phyloP scores from a whole-genome alignment of 306 rosid genomes.

The Geum urbanum region DNA sequence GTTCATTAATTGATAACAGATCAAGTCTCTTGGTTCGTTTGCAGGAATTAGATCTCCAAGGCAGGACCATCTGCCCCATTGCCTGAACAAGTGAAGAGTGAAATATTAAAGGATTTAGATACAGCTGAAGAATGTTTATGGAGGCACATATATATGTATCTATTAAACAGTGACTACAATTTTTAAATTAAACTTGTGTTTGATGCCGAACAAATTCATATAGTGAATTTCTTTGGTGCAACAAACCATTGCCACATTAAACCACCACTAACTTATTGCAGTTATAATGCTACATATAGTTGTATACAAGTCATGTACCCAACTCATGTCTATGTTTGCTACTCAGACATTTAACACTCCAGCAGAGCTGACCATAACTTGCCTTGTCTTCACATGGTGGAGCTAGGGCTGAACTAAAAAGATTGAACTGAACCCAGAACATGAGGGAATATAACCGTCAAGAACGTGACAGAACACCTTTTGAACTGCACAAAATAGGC shows the following conservation, averaged over 20 bases:
- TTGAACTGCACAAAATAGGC: constrained; percentile 57
- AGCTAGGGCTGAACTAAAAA: background rate
- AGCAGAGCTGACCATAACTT: background rate
- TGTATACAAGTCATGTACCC: background rate
- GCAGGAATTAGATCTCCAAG: constrained; percentile 84
- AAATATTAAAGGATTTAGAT: constrained; percentile 59
- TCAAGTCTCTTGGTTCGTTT: background rate
- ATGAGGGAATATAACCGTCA: constrained; percentile 24
- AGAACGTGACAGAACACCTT: constrained; percentile 80
- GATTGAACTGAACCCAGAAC: background rate
- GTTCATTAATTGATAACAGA: background rate
- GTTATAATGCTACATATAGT: background rate
- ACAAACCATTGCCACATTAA: background rate
- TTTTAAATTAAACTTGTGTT: background rate
- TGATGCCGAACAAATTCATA: background rate
- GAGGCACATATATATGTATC: background rate
- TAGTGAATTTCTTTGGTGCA: background rate
- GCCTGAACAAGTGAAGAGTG: constrained; percentile 61
- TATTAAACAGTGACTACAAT: background rate
- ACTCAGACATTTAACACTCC: background rate
- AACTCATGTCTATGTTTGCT: constrained; percentile 4
- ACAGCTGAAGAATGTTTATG: constrained; percentile 44
- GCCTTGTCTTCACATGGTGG: background rate
- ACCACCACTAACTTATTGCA: background rate
- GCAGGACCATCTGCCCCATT: constrained; percentile 87